These are phyloP conservation scores for Cyclotella kingstonii DNA, from an alignment of 108 stramenopile genomes.

Conservation along the genomic window DNA sequence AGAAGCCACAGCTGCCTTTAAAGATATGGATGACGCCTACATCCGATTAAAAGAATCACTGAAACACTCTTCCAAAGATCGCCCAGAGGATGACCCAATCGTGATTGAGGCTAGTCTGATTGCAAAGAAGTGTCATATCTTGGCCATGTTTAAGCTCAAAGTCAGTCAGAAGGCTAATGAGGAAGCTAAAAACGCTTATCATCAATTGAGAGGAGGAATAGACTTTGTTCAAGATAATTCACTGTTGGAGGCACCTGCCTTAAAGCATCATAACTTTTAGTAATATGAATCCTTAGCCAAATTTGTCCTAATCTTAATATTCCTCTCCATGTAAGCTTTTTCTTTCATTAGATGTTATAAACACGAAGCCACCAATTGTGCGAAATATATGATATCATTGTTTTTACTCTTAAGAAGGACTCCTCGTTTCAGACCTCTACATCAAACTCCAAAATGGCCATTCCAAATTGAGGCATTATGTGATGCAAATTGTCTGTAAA, in stretches of 20 bases:
- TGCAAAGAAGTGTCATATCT: slow-evolving; percentile 30
- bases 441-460: too few species aligned
- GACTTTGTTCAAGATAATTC: not conserved
- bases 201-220: not conserved
- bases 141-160: slow-evolving; percentile 44
- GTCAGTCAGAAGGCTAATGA: slow-evolving; percentile 40
- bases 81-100: slow-evolving; percentile 15
- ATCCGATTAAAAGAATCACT: slow-evolving; percentile 19
- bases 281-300: too few species aligned
- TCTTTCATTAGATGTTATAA: too few species aligned
- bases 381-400: too few species aligned
- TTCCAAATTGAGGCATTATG: too few species aligned
- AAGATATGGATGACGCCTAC: slow-evolving; percentile 34
- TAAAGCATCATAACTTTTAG: too few species aligned
- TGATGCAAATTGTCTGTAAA: too few species aligned
- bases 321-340: too few species aligned
- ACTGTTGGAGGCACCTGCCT: slow-evolving; percentile 2
- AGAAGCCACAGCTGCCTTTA: slow-evolving; percentile 32
- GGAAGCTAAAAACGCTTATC: slow-evolving; percentile 34
- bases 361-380: too few species aligned
- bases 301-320: too few species aligned
- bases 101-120: slow-evolving; percentile 28
- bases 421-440: too few species aligned
- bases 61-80: not conserved
- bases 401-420: too few species aligned